These are phyloP conservation scores for Hibiscus mutabilis DNA, from an alignment of 345 rosid genomes.

Conservation along the genomic window DNA sequence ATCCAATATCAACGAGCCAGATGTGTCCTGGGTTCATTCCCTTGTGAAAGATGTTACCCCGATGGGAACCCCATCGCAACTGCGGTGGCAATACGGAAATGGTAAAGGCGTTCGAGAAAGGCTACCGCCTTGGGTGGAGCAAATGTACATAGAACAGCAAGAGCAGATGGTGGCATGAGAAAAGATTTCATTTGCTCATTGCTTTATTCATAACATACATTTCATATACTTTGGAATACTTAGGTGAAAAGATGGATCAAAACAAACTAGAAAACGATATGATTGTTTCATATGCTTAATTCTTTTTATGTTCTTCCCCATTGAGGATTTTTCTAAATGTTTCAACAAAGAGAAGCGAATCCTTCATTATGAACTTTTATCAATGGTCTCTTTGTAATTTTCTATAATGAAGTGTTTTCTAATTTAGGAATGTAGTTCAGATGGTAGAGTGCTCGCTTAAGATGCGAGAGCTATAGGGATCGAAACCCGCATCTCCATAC, in stretches of 20 bases:
- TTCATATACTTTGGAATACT: slow-evolving; percentile 19
- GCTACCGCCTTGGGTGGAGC: slow-evolving; percentile 69
- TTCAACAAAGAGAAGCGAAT: background rate
- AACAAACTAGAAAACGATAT: background rate
- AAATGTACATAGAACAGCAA: slow-evolving; percentile 69
- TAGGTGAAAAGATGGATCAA: background rate
- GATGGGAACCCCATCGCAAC: slow-evolving; percentile 16
- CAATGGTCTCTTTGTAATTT: background rate
- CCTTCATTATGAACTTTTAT: background rate
- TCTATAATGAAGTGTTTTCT: too few species aligned
- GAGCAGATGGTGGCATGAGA: slow-evolving; percentile 85
- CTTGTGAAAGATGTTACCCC: slow-evolving; percentile 67
- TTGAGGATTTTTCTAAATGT: background rate
- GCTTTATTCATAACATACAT: background rate
- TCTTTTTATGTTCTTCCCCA: background rate
- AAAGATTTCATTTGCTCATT: slow-evolving; percentile 10
- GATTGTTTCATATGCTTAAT: background rate
- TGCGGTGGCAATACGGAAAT: slow-evolving; percentile 4
- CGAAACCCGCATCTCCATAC: too few species aligned
- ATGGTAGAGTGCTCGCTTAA: too few species aligned
- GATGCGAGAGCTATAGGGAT: too few species aligned
- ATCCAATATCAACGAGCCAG: slow-evolving; percentile 53
- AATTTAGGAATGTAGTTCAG: too few species aligned
- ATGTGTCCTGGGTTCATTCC: slow-evolving; percentile 88
- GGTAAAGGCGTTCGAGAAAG: slow-evolving; percentile 30